Conservation (phyloP, 2,329 filamentous ascomycete species). For the Teratosphaeria epicoccoides region DNA sequence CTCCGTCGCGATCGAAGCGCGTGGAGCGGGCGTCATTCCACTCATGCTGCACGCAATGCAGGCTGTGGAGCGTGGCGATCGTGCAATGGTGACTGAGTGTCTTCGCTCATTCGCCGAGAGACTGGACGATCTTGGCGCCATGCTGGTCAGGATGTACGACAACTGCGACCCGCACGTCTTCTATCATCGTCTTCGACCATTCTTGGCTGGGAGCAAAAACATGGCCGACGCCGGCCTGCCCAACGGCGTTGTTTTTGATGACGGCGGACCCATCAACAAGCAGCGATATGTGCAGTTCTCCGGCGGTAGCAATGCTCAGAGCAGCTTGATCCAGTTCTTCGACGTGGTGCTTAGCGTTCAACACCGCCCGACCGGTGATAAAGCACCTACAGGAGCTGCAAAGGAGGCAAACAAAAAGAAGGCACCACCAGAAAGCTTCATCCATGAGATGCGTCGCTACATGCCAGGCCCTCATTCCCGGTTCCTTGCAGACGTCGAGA, state of each 20-base stretch:
- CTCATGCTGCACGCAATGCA: conserved; percentile 81
- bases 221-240: conserved; percentile 92
- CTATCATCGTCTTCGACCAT: conserved; percentile 92
- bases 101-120: conserved; percentile 77
- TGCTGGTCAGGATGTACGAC: conserved; percentile 87
- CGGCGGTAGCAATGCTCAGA: conserved; percentile 93
- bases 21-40: conserved; percentile 74
- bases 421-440: conserved; percentile 59
- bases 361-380: conserved; percentile 79
- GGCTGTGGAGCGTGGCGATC: conserved; percentile 63
- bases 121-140: conserved; percentile 67
- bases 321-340: conserved; percentile 94
- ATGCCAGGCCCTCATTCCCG: conserved; percentile 90
- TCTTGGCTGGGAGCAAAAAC: conserved; percentile 92
- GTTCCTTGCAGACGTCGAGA: conserved; percentile 71
- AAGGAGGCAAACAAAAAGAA: conserved; percentile 38
- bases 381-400: conserved; percentile 28
- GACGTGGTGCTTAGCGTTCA: conserved; percentile 83
- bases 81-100: conserved; percentile 59
- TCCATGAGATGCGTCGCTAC: conserved; percentile 91
- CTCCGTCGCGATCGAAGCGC: conserved; percentile 88
- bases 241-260: conserved; percentile 76
- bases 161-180: conserved; percentile 90
- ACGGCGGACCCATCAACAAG: conserved; percentile 43
- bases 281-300: conserved; percentile 70